Evolutionary conservation across 2,329 filamentous ascomycete species (phyloP).

Genomic region (Aspergillus jensenii): DNA sequence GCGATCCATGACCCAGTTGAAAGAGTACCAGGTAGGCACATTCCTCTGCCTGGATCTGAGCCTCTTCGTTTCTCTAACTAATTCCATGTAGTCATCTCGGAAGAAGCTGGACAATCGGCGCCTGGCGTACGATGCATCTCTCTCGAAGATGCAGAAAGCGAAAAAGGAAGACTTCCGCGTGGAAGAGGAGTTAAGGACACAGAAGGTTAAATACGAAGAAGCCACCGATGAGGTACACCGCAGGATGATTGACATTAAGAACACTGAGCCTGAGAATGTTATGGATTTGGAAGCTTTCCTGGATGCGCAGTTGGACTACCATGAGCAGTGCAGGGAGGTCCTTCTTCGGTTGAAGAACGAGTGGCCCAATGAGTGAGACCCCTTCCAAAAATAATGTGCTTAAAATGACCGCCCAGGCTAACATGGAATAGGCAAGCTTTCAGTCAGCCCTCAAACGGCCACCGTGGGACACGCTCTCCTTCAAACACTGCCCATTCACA

Average conservation of each 20-base stretch:
- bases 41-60: background rate
- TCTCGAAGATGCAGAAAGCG: constrained; percentile 86
- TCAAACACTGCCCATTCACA: constrained; percentile 66
- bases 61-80: background rate
- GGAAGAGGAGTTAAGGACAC: constrained; percentile 85
- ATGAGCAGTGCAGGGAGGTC: constrained; percentile 86
- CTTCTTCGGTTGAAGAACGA: constrained; percentile 68
- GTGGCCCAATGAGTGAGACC: constrained; percentile 59
- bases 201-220: constrained; percentile 96
- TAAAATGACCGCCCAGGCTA: constrained; percentile 15
- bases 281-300: constrained; percentile 77
- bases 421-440: constrained; percentile 25
- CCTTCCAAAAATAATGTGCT: background rate
- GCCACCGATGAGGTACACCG: constrained; percentile 86
- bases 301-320: constrained; percentile 85
- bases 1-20: constrained; percentile 88
- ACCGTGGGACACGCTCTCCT: constrained; percentile 54
- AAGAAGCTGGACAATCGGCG: constrained; percentile 92
- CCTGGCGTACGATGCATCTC: constrained; percentile 85
- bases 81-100: constrained; percentile 63
- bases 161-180: constrained; percentile 92
- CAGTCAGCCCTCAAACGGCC: constrained; percentile 29
- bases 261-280: constrained; percentile 81
- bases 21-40: constrained; percentile 81
- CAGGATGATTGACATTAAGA: constrained; percentile 95